A percentile compares a stretch with the other conserved stretches of the same genome.
Evolutionary conservation across 2,329 filamentous ascomycete species (phyloP).

Genomic region (Aspergillus brunneoviolaceus): DNA sequence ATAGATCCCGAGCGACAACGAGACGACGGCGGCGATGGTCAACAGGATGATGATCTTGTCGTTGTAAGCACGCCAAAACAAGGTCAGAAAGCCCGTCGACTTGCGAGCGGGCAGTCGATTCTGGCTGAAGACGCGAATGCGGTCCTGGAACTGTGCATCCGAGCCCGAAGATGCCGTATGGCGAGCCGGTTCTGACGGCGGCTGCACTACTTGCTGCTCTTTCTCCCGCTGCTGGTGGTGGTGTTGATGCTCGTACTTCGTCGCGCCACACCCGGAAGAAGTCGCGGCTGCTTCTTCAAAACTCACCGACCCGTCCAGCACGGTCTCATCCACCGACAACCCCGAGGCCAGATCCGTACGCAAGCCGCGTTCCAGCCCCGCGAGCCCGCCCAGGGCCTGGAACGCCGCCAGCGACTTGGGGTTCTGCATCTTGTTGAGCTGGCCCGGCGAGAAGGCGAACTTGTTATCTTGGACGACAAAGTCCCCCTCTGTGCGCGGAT

Average conservation of each 20-base stretch:
- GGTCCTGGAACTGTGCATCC: slow-evolving; percentile 51
- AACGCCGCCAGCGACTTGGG: slow-evolving; percentile 85
- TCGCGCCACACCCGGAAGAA: slow-evolving; percentile 6
- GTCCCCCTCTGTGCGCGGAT: slow-evolving; percentile 72
- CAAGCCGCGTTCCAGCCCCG: slow-evolving; percentile 76
- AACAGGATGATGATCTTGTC: slow-evolving; percentile 72
- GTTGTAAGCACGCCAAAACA: slow-evolving; percentile 70
- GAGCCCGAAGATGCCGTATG: slow-evolving; percentile 10
- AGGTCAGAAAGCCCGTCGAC: slow-evolving; percentile 57
- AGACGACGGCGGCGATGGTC: slow-evolving; percentile 67
- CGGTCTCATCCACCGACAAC: slow-evolving; percentile 72
- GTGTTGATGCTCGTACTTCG: slow-evolving; percentile 1
- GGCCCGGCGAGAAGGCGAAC: slow-evolving; percentile 76
- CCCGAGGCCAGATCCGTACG: slow-evolving; percentile 70
- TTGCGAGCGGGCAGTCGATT: slow-evolving; percentile 66
- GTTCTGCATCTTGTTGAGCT: slow-evolving; percentile 83
- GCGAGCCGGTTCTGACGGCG: background rate
- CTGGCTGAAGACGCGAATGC: slow-evolving; percentile 59
- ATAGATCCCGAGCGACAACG: slow-evolving; percentile 68
- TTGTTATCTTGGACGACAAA: slow-evolving; percentile 76
- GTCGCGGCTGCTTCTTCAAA: slow-evolving; percentile 66
- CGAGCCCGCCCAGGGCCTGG: slow-evolving; percentile 73
- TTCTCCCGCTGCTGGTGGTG: background rate
- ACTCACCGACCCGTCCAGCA: slow-evolving; percentile 63
- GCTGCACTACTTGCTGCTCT: background rate